Evolutionary conservation across 2,329 filamentous ascomycete genomes (phyloP), one percentile per base, ranked within the genome.

Genomic region (Alternaria angustiovoidea): DNA sequence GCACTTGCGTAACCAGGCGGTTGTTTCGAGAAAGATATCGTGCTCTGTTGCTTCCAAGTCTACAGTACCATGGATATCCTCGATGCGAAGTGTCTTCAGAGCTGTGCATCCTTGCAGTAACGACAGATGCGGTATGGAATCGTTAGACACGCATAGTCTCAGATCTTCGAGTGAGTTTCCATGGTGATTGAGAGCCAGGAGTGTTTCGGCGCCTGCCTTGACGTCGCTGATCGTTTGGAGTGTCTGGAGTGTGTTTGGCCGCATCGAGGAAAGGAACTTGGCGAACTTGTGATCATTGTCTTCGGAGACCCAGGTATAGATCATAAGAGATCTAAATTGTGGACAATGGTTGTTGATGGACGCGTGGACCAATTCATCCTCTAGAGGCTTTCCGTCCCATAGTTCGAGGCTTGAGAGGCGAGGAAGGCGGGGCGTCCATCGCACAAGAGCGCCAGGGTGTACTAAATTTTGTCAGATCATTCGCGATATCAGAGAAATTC

Each of bases 301-400:
- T 0, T 76, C 70, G 26, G 79, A 78, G 52, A 69, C 79, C 83
- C 83, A 86, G 42, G 74, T 80, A 62, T 84, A 88, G 56, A 90
- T 86, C 26, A 82, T 85, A 22, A 93, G 75, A 39, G 85, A 83
- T 43, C 82, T 82, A 66, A 93, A 89, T 8, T 84, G 78, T 2
- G 86, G 86, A 65, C 89, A 92, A 65, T 85, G 80, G 24, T 82
- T 73, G 24, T 82, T 80, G 48, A 92, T 85, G 3, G 86, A 82
- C 12, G 79, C 77, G 32, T 85, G 77, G 0, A 83, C 84, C 2
- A 84, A 81, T 56, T 85, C 82, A 51, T 85, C 79, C 41, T 82
- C 84, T 1, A 93, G 81, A 9, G 86, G 83, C 39, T 82, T 83
- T 3, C 88, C 89, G 63, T 89, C 86, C 73, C 83, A 87, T 2